These are phyloP conservation scores for Suaeda aralocaspica DNA, from an alignment of 148 eudicot genomes.

Conservation along the genomic window DNA sequence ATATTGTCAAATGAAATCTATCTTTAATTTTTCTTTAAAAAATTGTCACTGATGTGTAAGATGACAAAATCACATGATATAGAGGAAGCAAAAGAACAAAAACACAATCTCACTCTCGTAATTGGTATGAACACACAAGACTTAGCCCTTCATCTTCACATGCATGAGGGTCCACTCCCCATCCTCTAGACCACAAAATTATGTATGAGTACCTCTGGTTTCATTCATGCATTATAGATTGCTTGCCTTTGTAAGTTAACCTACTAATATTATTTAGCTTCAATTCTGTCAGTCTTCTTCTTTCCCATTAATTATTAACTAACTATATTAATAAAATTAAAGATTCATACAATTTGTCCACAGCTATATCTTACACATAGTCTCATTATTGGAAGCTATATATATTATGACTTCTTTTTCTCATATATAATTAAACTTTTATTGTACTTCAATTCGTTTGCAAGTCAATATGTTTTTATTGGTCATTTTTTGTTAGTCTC, in stretches of 20 bases:
- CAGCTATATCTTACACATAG: neutral
- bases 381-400: neutral
- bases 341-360: neutral
- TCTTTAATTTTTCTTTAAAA: too few species aligned
- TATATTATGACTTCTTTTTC: neutral
- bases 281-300: neutral
- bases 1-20: too few species aligned
- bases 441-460: too few species aligned
- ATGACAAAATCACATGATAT: slow-evolving; percentile 1
- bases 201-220: neutral
- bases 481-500: too few species aligned
- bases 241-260: slow-evolving; percentile 12
- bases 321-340: neutral
- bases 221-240: slow-evolving; percentile 10
- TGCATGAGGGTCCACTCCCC: slow-evolving; percentile 25
- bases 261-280: neutral
- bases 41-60: too few species aligned
- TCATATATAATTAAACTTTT: too few species aligned
- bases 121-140: too few species aligned
- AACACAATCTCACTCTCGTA: too few species aligned
- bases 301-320: neutral
- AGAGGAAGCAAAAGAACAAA: too few species aligned
- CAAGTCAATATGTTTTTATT: too few species aligned
- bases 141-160: slow-evolving; percentile 23
- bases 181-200: neutral